Base-by-base conservation (phyloP, 2,329 filamentous ascomycete species). In the Hypoxylon sp. region DNA sequence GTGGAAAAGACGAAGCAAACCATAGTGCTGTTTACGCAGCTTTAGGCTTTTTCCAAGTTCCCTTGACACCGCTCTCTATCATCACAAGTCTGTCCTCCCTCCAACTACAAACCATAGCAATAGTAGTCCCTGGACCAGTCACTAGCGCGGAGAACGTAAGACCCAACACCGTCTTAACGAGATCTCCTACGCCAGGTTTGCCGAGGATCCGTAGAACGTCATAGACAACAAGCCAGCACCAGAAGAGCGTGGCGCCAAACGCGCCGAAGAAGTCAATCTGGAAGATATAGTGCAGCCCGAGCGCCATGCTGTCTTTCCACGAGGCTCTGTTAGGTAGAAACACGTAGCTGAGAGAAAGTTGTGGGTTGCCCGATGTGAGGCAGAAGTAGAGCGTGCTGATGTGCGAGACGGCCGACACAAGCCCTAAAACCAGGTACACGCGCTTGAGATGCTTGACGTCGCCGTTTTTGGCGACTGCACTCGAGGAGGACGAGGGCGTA, bases 251-350 rank as follows among this genome's bases (percentile, higher is more conserved):
- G 2, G 74, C 62, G 34, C 56, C 46, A 60, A 67, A 74, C 46
- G 73, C 72, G 36, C 74, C 72, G 65, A 69, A 73, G 67, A 69
- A 72, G 62, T 77, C 75, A 32, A 72, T 32, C 67, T 76, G 74
- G 71, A 77, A 76, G 68, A 76, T 75, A 17, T 75, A 77, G 53
- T 77, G 75, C 53, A 77, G 58, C 13, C 74, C 75, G 9, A 66
- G 56, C 21, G 67, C 67, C 23, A 73, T 73, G 65, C 60, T 71
- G 2, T 68, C 67, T 34, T 62, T 66, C 74, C 70, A 71, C 0
- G 51, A 45, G 4, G 25, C 38, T 19, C 64, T 57, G 49, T 67
- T 58, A 13, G 75, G 75, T 11, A 75, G 34, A 57, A 77, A 75
- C 10, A 76, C 70, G 56, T 71, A 72, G 25, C 65, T 46, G 25